A percentile compares a stretch with the other conserved stretches of the same genome.
phyloP scores from a whole-genome alignment of 345 rosid species.

The Dipteronia sinensis region DNA sequence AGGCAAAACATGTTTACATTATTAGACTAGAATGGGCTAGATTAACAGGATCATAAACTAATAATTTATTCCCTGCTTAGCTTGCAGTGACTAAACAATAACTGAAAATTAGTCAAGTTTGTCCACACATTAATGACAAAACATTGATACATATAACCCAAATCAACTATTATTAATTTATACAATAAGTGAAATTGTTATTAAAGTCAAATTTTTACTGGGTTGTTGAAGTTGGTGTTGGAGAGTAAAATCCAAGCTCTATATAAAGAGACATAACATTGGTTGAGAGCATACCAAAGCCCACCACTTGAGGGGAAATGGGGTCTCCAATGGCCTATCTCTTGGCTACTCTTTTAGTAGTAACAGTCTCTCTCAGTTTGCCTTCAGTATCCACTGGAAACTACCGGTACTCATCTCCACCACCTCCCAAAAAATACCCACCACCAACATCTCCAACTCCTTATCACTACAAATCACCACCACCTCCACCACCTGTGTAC shows the following conservation, averaged over 20 bases:
- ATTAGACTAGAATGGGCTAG: too few relatives aligned
- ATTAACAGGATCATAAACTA: too few relatives aligned
- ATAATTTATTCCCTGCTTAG: constrained; percentile 7
- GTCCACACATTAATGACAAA: not conserved
- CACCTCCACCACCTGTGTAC: not conserved
- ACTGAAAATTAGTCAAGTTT: not conserved
- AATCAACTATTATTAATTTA: too few relatives aligned
- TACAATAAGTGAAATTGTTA: not conserved
- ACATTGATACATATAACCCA: too few relatives aligned
- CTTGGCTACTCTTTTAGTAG: constrained; percentile 46
- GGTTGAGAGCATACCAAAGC: constrained; percentile 31
- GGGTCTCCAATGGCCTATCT: constrained; percentile 56
- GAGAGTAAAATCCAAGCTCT: constrained; percentile 37
- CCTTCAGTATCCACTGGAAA: constrained; percentile 42
- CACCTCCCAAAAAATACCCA: constrained; percentile 29
- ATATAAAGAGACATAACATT: constrained; percentile 52
- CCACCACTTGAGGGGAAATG: constrained; percentile 32
- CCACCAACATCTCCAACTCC: not conserved
- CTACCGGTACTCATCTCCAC: constrained; percentile 42
- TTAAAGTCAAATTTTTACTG: constrained; percentile 17
- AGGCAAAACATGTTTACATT: too few relatives aligned
- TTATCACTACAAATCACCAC: not conserved
- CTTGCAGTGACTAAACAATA: not conserved
- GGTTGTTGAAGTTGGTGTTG: not conserved
- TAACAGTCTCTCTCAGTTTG: constrained; percentile 45